A percentile compares a stretch with the other conserved stretches of the same genome.
phyloP scores from a whole-genome alignment of 176 grass and related monocot genomes.

The Tuctoria greenei region DNA sequence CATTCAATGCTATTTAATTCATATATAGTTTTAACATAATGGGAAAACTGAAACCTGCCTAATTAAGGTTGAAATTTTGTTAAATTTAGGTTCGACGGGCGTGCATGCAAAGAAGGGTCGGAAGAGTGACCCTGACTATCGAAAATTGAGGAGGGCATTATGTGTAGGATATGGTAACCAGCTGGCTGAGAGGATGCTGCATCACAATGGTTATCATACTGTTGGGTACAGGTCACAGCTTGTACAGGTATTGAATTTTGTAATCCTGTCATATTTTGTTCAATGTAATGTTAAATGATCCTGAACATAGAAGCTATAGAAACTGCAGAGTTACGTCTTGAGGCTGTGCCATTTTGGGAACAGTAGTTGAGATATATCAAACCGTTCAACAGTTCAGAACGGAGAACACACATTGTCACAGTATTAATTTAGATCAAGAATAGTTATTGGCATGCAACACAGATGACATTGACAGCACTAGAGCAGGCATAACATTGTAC shows the following conservation, averaged over 20 bases:
- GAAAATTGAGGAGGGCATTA: constrained; percentile 81
- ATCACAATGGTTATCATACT: constrained; percentile 96
- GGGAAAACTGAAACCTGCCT: not conserved
- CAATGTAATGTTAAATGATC: not conserved
- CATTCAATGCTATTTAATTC: not conserved
- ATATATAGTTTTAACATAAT: not conserved
- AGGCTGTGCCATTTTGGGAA: not conserved
- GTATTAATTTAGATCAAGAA: not conserved
- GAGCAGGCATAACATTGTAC: not conserved
- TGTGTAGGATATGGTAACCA: constrained; percentile 92
- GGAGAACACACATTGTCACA: not conserved
- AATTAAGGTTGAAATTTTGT: constrained; percentile 5
- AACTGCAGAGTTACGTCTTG: not conserved
- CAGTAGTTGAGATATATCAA: not conserved
- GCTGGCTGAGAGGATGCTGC: constrained; percentile 84
- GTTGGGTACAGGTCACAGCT: constrained; percentile 93
- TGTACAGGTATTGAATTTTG: constrained; percentile 61
- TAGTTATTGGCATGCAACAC: constrained; percentile 3
- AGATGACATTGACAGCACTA: not conserved
- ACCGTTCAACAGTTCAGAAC: not conserved
- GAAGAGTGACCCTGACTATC: constrained; percentile 70
- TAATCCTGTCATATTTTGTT: constrained; percentile 24
- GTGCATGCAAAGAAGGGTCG: constrained; percentile 52
- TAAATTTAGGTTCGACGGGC: constrained; percentile 59
- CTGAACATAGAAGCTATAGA: constrained; percentile 5